Base-by-base conservation (phyloP, 2,329 filamentous ascomycete species). In the Arthrobotrys pseudoclavata region DNA sequence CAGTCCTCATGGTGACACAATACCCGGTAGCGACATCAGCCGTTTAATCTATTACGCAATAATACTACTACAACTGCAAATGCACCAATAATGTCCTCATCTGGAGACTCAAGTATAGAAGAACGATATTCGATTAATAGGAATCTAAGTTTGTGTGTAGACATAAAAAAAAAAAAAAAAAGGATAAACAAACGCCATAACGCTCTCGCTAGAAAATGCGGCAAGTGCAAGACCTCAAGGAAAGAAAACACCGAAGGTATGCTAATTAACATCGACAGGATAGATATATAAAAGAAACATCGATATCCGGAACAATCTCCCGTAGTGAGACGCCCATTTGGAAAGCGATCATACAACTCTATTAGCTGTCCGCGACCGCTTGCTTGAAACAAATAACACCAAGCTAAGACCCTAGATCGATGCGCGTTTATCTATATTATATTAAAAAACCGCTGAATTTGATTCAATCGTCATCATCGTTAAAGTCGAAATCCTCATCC, bases 321-420 rank as follows among this genome's bases (percentile, higher is more conserved):
- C 40, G 69, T 67, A 47, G 57, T 69, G 55, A 60, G 34, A 40
- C 20, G 31, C 6, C 53, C 34, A 40, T 42, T n/a, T 60, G 18
- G 47, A 20, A 24, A 75, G 62, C 69, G 42, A 76, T 63, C 69
- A 79, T 77, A 78, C 77, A 52, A 76, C 60, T 75, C 75, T 69
- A 57, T 70, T 67, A 66, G 66, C 67, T 64, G 70, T 69, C 62
- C 57, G 63, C 45, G n/a, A n/a, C 42, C 66, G 50, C 26, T 40
- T 53, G 29, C 31, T 61, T 42, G 1, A 45, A 53, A 29, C 34
- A 63, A 69, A 52, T 66, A 71, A 45, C 61, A 68, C 45, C 47
- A 50, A 50, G 55, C 53, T 26, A 53, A 42, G 52, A 6, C 50
- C 22, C 12, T 10, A 2, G 18, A 67, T n/a, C 42, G 67, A 47